Base-by-base conservation (phyloP, 495 filamentous ascomycete genomes). In the Penicillium bialowiezense region DNA sequence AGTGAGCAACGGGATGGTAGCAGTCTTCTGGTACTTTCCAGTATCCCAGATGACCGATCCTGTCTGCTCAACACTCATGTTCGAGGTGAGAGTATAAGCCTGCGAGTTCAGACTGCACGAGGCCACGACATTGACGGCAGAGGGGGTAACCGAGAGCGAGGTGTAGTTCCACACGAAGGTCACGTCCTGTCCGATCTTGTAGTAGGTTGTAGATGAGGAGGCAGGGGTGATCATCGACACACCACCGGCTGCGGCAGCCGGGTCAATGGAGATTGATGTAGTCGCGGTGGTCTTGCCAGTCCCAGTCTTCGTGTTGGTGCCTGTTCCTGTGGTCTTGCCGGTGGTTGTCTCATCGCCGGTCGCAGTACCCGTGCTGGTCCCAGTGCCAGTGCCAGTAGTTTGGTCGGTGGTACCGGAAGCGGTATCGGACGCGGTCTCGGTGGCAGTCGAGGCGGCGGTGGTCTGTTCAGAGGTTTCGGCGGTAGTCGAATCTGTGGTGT, bases 121-220 rank as follows among this genome's bases (percentile, higher is more conserved):
- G 9, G 93, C 87, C 24, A 93, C 69, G 3, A 97, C 80, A 56
- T 98, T 88, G 56, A 98, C 70, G 24, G 81, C 85, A 3, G 81
- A 83, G 0, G 93, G 93, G 1, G 83, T 86, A 14, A 83, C 83
- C 23, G 79, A 79, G 32, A 98, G 73, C 36, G 86, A 90, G 2
- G 93, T 98, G 72, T 96, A 97, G 69, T 97, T 97, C 91, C 92
- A 98, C 0, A 72, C 84, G 67, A 92, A 92, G 1, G 90, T 96
- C 13, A 96, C 74, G 44, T 77, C 77, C 31, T 97, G 84, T 14
- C 87, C 88, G 62, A 97, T 87, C 68, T 92, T 92, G 82, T 90
- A 97, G 62, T 90, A 89, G 52, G 84, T 82, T 4, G 81, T 71
- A 7, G 82, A 79, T 5, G 74, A 75, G 1, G 75, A 67, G 24